Conservation (phyloP, 805 yeast genomes). For the Hanseniaspora nectarophila region DNA sequence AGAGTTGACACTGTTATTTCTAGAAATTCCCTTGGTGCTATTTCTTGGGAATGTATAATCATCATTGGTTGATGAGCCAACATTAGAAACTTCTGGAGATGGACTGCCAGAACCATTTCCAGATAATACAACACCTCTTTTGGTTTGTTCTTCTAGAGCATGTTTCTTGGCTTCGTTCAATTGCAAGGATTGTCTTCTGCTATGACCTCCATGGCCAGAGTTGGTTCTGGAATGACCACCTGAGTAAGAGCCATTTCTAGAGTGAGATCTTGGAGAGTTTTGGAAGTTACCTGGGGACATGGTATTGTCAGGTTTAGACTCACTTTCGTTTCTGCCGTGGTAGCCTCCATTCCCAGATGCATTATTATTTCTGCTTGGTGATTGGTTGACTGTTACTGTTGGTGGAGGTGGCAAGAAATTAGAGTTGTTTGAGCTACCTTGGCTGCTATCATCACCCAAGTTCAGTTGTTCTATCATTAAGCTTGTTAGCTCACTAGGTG, state of each 20-base stretch:
- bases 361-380: constrained; percentile 12
- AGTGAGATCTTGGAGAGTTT: constrained; percentile 8
- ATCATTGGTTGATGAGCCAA: constrained; percentile 18
- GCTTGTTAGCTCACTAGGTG: constrained; percentile 89
- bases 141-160: constrained; percentile 83
- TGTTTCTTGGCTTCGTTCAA: constrained; percentile 87
- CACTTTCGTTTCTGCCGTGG: constrained; percentile 7
- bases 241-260: constrained; percentile 11
- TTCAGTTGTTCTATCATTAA: constrained; percentile 82
- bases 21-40: constrained; percentile 3
- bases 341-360: constrained; percentile 16
- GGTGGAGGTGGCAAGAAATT: constrained; percentile 11
- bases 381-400: constrained; percentile 15
- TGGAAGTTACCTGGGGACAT: constrained; percentile 13
- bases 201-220: constrained; percentile 52
- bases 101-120: constrained; percentile 17
- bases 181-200: constrained; percentile 84
- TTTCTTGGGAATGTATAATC: constrained; percentile 18
- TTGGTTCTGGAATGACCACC: constrained; percentile 28
- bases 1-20: constrained; percentile 12
- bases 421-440: constrained; percentile 33
- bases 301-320: not conserved
- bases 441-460: constrained; percentile 26
- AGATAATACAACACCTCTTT: constrained; percentile 32
- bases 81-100: constrained; percentile 21